phyloP scores from a whole-genome alignment of 2,329 filamentous ascomycete species.

The Cladorrhinum sp. region DNA sequence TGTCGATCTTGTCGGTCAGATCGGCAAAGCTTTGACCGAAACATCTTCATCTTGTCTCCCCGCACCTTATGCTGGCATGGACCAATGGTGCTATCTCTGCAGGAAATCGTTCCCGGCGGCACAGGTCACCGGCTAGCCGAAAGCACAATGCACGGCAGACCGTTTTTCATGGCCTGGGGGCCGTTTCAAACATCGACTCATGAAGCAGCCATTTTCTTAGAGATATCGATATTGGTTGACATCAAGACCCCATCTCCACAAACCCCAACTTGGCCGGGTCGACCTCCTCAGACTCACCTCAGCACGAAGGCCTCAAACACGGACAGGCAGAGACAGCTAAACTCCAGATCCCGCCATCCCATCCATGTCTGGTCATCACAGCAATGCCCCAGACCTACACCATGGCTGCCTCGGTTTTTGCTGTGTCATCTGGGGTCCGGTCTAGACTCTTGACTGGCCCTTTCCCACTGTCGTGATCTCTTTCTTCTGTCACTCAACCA shows the following conservation, averaged over 20 bases:
- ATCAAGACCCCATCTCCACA: background rate
- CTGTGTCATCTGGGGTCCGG: background rate
- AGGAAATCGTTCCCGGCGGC: background rate
- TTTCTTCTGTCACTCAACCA: background rate
- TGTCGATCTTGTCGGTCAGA: background rate
- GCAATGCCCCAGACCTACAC: too few relatives aligned
- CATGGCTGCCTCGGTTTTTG: background rate
- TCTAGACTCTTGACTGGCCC: slow-evolving; percentile 7
- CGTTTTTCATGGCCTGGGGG: background rate
- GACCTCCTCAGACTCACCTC: slow-evolving; percentile 7
- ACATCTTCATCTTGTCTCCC: too few relatives aligned
- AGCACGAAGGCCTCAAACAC: slow-evolving; percentile 14
- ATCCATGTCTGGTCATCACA: slow-evolving; percentile 8
- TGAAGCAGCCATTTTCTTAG: background rate
- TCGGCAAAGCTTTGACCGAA: too few relatives aligned
- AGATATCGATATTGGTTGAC: background rate
- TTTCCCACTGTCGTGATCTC: background rate
- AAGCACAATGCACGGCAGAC: slow-evolving; percentile 1
- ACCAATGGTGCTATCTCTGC: background rate
- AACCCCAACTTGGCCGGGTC: background rate
- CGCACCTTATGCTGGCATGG: too few relatives aligned
- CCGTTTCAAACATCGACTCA: slow-evolving; percentile 13
- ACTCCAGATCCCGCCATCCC: background rate
- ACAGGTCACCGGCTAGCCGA: background rate
- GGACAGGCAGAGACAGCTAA: background rate